Conservation (phyloP, 768 basidiomycete genomes). For the Lyophyllum shimeji region DNA sequence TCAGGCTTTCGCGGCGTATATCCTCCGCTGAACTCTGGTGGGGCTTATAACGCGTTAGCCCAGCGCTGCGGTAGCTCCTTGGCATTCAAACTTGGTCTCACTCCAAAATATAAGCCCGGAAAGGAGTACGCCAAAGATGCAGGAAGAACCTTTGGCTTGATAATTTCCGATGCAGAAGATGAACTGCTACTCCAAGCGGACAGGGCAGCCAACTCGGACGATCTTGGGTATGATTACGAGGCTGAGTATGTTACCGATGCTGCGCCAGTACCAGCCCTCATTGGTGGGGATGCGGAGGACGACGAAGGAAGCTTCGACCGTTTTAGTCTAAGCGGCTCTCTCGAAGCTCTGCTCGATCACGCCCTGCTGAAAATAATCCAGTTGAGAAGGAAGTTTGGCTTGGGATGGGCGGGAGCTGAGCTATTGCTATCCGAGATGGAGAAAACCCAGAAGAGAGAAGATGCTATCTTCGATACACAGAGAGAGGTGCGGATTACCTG, state of each 20-base stretch:
- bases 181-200: slow-evolving; percentile 33
- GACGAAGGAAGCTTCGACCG: slow-evolving; percentile 49
- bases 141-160: slow-evolving; percentile 49
- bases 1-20: slow-evolving; percentile 53
- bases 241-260: slow-evolving; percentile 17
- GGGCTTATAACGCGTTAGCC: slow-evolving; percentile 34
- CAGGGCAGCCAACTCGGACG: slow-evolving; percentile 28
- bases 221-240: slow-evolving; percentile 24
- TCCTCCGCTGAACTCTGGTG: slow-evolving; percentile 49
- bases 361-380: slow-evolving; percentile 54
- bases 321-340: slow-evolving; percentile 63
- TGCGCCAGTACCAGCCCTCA: slow-evolving; percentile 8
- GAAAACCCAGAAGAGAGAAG: slow-evolving; percentile 38
- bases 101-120: slow-evolving; percentile 58
- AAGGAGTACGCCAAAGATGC: slow-evolving; percentile 46
- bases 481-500: slow-evolving; percentile 26
- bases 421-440: slow-evolving; percentile 45
- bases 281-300: slow-evolving; percentile 28
- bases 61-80: slow-evolving; percentile 33
- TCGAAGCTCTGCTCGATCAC: slow-evolving; percentile 62
- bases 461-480: slow-evolving; percentile 34
- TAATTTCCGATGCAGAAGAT: slow-evolving; percentile 43
- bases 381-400: slow-evolving; percentile 46
- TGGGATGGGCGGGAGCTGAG: slow-evolving; percentile 75
- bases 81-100: slow-evolving; percentile 64